Evolutionary conservation across 352 stramenopile genomes (phyloP), one percentile per base, ranked within the genome.

Genomic region (Phytophthora europaea): DNA sequence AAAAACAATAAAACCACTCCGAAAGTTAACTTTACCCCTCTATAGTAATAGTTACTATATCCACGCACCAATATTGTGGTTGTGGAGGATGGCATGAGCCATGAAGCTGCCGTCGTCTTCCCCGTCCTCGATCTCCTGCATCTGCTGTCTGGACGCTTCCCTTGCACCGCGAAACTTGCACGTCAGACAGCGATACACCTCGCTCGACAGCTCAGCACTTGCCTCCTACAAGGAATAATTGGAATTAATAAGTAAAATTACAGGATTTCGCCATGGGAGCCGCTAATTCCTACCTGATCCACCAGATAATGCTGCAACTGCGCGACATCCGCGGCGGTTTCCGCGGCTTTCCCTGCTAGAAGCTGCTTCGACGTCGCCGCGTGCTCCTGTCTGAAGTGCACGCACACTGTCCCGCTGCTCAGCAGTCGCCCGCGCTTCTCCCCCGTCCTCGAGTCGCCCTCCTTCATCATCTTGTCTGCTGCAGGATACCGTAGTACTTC

Each of bases 21-120:
- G 18, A 47, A 47, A 7, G 0, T 47, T 15, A 51, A 8, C 1
- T 2, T 33, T n/a, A 40, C 26, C 48, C 3, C 57, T 43, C 36
- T 40, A 53, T 23, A 26, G 43, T 51, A 51, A 51, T 51, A 51
- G 13, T 1, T 6, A 9, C 36, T 51, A 28, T 6, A 34, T 22
- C 38, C 48, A 23, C 63, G 7, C 66, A 92, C 85, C 85, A n/a
- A 91, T 79, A 23, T 64, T 66, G 55, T 94, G 87, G 54, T 88
- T 83, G n/a, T 80, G 55, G 6, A 88, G 61, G 28, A 94, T 88
- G 45, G 85, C 67, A 36, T 94, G 87, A 10, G 72, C 81, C 83
- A 92, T 89, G 67, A 93, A 93, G 75, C 80, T 87, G 23, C 70
- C 61, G 28, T 74, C 68, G 43, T 76, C 68, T 20, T 79, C 63